phyloP scores from a whole-genome alignment of 1,139 yeast species.

The Yamadazyma atmosphaerica region DNA sequence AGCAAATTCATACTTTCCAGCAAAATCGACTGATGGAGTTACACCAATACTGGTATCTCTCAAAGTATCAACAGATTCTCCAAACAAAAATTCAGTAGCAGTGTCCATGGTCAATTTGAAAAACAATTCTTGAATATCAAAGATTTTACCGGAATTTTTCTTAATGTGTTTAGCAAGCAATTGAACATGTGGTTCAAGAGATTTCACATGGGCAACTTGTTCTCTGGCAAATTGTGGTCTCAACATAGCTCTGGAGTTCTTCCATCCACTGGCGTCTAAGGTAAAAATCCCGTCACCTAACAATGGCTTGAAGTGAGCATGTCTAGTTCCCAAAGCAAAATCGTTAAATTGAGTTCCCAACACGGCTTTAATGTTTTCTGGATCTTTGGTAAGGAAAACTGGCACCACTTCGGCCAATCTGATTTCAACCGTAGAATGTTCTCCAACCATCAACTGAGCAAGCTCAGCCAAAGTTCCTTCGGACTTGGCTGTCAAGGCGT shows the following conservation, averaged over 20 bases:
- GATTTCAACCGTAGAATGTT: conserved; percentile 21
- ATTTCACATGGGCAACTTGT: conserved; percentile 50
- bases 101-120: conserved; percentile 56
- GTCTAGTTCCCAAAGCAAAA: conserved; percentile 52
- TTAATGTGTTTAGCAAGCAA: conserved; percentile 34
- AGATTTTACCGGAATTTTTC: conserved; percentile 26
- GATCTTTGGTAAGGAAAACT: conserved; percentile 31
- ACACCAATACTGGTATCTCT: conserved; percentile 52
- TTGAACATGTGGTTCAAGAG: conserved; percentile 50
- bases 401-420: conserved; percentile 51
- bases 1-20: conserved; percentile 22
- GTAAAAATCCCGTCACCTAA: conserved; percentile 63
- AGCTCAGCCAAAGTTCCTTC: conserved; percentile 29
- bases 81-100: conserved; percentile 60
- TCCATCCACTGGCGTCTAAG: conserved; percentile 57
- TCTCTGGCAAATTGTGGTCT: conserved; percentile 61
- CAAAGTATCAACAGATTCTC: conserved; percentile 49
- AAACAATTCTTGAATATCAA: conserved; percentile 52
- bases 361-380: conserved; percentile 42
- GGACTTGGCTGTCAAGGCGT: conserved; percentile 20
- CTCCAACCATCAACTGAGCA: conserved; percentile 16
- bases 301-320: conserved; percentile 40
- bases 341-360: conserved; percentile 50
- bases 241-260: conserved; percentile 56
- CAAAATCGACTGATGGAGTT: conserved; percentile 31